These are phyloP conservation scores for Tuber umbilicatum DNA, from an alignment of 495 filamentous ascomycete genomes.

Conservation along the genomic window DNA sequence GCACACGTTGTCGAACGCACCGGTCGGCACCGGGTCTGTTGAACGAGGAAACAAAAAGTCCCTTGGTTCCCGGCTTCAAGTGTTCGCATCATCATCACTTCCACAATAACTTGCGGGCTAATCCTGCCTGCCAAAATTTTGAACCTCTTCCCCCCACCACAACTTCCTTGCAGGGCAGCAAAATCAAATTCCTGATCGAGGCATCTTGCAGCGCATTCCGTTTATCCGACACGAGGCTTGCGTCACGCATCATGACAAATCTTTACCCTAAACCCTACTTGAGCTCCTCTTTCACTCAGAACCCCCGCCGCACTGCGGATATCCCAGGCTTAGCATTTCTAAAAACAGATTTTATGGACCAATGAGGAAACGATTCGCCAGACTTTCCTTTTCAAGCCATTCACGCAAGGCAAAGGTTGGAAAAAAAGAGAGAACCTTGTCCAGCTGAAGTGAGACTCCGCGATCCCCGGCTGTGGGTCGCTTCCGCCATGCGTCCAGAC, in stretches of 20 bases:
- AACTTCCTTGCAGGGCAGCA: conserved; percentile 11
- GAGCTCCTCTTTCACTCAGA: conserved; percentile 7
- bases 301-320: not conserved
- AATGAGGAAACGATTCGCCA: not conserved
- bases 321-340: conserved; percentile 23
- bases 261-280: conserved; percentile 20
- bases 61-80: not conserved
- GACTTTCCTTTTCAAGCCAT: not conserved
- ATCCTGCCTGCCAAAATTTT: conserved; percentile 16
- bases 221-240: conserved; percentile 26
- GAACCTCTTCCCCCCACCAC: not conserved
- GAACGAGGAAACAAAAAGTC: not conserved
- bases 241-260: conserved; percentile 24
- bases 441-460: conserved; percentile 3
- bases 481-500: not conserved
- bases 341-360: conserved; percentile 13
- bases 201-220: conserved; percentile 20
- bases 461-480: not conserved
- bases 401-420: not conserved
- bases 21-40: not conserved
- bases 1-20: too few relatives aligned
- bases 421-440: not conserved
- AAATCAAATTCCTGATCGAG: conserved; percentile 18
- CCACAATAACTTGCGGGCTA: conserved; percentile 4
- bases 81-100: conserved; percentile 9